Conservation (phyloP, 139 green algal genomes). For the Chlorella sp. region DNA sequence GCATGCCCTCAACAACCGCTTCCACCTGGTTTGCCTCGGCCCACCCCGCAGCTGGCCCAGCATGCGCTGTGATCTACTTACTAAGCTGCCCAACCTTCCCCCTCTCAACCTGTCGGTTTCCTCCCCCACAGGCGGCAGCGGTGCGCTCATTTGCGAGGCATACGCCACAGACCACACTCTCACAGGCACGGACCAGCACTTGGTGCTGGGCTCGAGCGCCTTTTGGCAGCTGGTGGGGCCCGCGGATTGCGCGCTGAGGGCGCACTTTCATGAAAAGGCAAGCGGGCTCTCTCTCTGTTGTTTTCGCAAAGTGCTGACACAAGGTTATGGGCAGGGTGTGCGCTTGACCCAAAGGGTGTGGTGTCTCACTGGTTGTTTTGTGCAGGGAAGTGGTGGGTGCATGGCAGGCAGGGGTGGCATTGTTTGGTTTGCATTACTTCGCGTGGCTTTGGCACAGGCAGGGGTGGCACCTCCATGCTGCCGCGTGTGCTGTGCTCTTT, state of each 20-base stretch:
- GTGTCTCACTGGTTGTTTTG: neutral
- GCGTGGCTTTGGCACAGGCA: too few species aligned
- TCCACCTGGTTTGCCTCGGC: too few species aligned
- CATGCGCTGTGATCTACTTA: too few species aligned
- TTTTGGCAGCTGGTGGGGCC: constrained; percentile 27
- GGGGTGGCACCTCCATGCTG: too few species aligned
- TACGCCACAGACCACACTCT: constrained; percentile 15
- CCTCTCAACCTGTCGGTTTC: neutral
- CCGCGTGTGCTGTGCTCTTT: too few species aligned
- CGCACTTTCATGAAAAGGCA: constrained; percentile 34
- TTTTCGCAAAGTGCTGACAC: neutral
- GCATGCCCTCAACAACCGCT: too few species aligned
- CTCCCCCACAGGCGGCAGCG: neutral
- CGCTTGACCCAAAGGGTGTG: too few species aligned
- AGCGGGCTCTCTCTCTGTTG: neutral
- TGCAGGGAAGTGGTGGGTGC: neutral
- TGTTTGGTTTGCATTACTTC: neutral
- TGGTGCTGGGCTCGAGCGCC: constrained; percentile 25
- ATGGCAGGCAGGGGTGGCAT: too few species aligned
- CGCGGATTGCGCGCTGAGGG: constrained; percentile 11
- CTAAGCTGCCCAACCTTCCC: too few species aligned
- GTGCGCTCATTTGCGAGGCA: constrained; percentile 4
- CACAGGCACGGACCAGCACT: constrained; percentile 19
- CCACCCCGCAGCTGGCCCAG: too few species aligned
- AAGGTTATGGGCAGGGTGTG: neutral